Evolutionary conservation across 2,329 filamentous ascomycete genomes (phyloP).

Genomic region (Macrophomina phaseolina): DNA sequence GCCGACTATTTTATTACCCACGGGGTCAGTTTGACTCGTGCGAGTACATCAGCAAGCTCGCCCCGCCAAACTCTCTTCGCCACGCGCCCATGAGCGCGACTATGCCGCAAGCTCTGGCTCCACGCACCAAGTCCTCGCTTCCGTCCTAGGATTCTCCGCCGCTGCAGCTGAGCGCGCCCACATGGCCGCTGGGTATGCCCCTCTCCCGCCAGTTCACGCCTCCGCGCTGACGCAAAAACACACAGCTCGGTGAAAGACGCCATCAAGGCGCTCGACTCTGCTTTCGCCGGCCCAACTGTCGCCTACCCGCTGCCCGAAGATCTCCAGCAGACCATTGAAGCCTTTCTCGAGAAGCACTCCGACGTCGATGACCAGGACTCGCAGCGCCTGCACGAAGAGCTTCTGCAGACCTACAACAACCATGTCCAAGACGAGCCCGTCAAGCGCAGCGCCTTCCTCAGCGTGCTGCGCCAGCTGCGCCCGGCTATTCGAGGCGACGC

Average conservation of each 20-base stretch:
- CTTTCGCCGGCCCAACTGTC: constrained; percentile 49
- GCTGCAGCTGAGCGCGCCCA: background rate
- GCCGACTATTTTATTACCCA: background rate
- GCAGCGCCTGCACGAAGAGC: constrained; percentile 76
- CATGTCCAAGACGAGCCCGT: constrained; percentile 63
- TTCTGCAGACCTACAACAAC: constrained; percentile 70
- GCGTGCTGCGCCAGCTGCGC: constrained; percentile 67
- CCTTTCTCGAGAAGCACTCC: constrained; percentile 71
- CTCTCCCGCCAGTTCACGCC: background rate
- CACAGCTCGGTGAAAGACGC: constrained; percentile 58
- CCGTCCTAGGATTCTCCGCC: background rate
- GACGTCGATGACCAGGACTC: constrained; percentile 70
- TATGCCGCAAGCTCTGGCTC: background rate
- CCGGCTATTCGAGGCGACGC: constrained; percentile 68
- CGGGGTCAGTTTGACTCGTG: constrained; percentile 2
- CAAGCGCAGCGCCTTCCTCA: constrained; percentile 71
- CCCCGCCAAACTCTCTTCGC: constrained; percentile 6
- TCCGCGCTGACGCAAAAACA: constrained; percentile 20
- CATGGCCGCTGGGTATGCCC: constrained; percentile 25
- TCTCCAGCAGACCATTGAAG: constrained; percentile 65
- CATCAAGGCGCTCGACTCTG: constrained; percentile 52
- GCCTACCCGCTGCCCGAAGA: constrained; percentile 69
- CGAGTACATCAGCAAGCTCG: constrained; percentile 22
- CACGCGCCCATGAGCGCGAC: background rate
- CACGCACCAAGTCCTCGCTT: background rate